Percentiles rank a stretch among this genome's conserved stretches.
Evolutionary conservation across 176 grass and related monocot species (phyloP).

Genomic region (Stipa capillata): DNA sequence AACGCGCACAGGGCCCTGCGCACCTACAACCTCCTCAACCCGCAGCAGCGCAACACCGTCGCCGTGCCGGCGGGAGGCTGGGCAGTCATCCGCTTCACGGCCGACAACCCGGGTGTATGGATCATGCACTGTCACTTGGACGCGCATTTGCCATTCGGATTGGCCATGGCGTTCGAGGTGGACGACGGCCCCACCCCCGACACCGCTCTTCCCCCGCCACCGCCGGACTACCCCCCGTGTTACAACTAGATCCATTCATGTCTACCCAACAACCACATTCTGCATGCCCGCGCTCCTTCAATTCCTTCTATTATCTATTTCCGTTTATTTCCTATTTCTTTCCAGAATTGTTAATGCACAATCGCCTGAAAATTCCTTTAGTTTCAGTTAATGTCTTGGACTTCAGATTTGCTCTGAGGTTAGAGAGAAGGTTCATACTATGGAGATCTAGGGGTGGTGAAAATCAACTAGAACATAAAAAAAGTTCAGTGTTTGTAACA

Average conservation of each 20-base stretch:
- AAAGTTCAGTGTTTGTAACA: no score
- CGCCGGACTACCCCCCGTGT: conserved; percentile 41
- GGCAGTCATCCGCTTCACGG: conserved; percentile 51
- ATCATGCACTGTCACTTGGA: conserved; percentile 66
- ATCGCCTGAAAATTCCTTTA: no score
- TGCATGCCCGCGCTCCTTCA: no score
- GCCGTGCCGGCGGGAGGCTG: conserved; percentile 40
- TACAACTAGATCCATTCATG: neutral
- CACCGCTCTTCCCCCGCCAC: conserved; percentile 44
- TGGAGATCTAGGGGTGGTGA: no score
- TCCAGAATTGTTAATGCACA: no score
- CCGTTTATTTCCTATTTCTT: neutral
- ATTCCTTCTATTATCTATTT: no score
- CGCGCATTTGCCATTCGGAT: conserved; percentile 42
- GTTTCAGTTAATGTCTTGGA: no score
- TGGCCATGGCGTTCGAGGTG: conserved; percentile 55
- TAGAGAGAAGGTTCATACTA: no score
- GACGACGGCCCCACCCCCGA: conserved; percentile 47
- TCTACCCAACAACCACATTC: neutral
- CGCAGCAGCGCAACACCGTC: conserved; percentile 52
- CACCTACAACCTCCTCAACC: conserved; percentile 37
- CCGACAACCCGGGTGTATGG: conserved; percentile 55
- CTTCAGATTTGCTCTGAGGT: no score
- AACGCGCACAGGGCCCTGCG: neutral
- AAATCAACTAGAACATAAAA: no score